Evolutionary conservation across 208 protist species (phyloP).

Genomic region (Crithidia thermophila): DNA sequence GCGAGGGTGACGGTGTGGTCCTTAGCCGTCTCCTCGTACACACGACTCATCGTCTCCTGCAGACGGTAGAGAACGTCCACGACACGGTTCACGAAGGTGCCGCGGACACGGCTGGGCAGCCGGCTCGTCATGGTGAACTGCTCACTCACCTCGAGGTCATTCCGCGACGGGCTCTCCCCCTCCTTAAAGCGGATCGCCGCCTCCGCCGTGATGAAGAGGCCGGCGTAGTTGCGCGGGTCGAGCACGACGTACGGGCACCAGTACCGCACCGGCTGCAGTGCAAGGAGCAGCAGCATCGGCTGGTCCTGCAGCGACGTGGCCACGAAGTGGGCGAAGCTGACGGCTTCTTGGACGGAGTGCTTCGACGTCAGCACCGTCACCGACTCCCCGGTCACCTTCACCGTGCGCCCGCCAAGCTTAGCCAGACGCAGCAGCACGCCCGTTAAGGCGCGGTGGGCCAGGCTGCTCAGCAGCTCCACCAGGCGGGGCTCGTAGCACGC

Average conservation of each 20-base stretch:
- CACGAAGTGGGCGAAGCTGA: slow-evolving; percentile 82
- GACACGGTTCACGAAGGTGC: slow-evolving; percentile 39
- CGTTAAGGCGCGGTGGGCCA: slow-evolving; percentile 84
- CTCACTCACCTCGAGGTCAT: slow-evolving; percentile 39
- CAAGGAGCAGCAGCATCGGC: slow-evolving; percentile 88
- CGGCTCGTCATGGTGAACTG: slow-evolving; percentile 55
- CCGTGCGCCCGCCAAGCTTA: slow-evolving; percentile 83
- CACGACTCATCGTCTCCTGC: slow-evolving; percentile 20
- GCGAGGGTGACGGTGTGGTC: slow-evolving; percentile 76
- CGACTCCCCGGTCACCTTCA: slow-evolving; percentile 76
- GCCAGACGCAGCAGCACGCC: slow-evolving; percentile 76
- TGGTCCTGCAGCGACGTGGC: slow-evolving; percentile 80
- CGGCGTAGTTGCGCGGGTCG: slow-evolving; percentile 70
- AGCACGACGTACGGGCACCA: slow-evolving; percentile 79
- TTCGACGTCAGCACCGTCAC: slow-evolving; percentile 85
- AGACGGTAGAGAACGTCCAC: slow-evolving; percentile 26
- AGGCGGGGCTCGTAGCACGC: slow-evolving; percentile 85
- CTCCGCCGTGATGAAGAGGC: slow-evolving; percentile 54
- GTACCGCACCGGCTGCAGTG: slow-evolving; percentile 76
- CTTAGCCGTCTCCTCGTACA: slow-evolving; percentile 42
- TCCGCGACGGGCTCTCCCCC: slow-evolving; percentile 25
- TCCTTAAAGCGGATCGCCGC: slow-evolving; percentile 33
- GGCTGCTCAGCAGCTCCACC: slow-evolving; percentile 69
- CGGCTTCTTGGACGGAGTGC: slow-evolving; percentile 73
- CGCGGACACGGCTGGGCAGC: slow-evolving; percentile 45